Evolutionary conservation across 2,329 filamentous ascomycete species (phyloP), one percentile per base, ranked within the genome.

Genomic region (Fusarium torreyae): DNA sequence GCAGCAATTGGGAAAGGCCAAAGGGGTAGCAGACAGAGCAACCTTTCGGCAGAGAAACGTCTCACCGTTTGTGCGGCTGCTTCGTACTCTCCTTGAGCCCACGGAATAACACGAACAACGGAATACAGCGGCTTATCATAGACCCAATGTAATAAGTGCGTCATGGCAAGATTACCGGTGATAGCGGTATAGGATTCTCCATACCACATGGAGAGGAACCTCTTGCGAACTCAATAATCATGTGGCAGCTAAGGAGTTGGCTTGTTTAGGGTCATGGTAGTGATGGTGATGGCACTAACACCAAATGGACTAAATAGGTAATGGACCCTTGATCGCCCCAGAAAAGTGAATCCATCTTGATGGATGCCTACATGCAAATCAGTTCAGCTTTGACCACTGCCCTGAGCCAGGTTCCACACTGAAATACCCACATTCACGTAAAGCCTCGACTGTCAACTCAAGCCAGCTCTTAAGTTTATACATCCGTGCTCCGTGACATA

Each of bases 261-360:
- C 26, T 10, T 10, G 26, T 28, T 28, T 39, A 33, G 13, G 38
- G 15, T 33, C 22, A 6, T 7, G 20, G 45, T 24, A 7, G 22
- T 24, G 22, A 24, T 24, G 22, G 18, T 33, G 22, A 6, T 7
- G 20, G 45, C 24, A 39, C 54, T 57, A 53, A 57, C 2, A 57
- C 54, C n/a, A 3, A 53, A 54, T 3, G 28, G 39, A 44, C 55
- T 36, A 54, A 54, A 28, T 38, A 57, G 48, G 55, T 2, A 57
- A 31, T 44, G 48, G 34, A 57, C 55, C 48, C 55, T 57, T 53
- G 28, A 43, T 43, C 4, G 13, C 33, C 31, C 43, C 53, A 56
- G 20, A 34, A 44, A 44, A 44, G 31, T 24, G 22, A 11, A 31
- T 31, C 28, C 10, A 9, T 13, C 5, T 31, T 31, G 28, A 13